phyloP scores from a whole-genome alignment of 2,329 filamentous ascomycete species.

The Xylaria multiplex region DNA sequence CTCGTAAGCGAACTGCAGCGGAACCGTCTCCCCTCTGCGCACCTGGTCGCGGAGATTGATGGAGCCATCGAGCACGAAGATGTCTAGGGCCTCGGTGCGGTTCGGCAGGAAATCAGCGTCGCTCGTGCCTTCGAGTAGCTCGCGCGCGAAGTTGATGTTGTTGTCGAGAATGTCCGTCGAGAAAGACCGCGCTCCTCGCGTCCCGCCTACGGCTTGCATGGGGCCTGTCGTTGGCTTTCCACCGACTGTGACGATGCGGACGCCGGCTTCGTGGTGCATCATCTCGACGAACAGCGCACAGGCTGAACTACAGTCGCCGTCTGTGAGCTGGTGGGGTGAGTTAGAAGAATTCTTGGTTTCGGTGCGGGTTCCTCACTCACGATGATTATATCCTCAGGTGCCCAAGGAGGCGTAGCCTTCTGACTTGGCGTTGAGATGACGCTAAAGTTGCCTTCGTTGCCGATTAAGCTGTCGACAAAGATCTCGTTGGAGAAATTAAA shows the following conservation, averaged over 20 bases:
- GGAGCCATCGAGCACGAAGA: slow-evolving; percentile 25
- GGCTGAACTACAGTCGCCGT: slow-evolving; percentile 48
- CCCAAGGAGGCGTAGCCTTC: too few species aligned
- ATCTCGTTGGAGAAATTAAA: background rate
- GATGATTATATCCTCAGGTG: slow-evolving; percentile 32
- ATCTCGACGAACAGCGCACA: slow-evolving; percentile 49
- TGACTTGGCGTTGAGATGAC: too few species aligned
- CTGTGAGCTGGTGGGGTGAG: slow-evolving; percentile 37
- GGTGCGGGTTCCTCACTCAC: background rate
- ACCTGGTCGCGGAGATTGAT: slow-evolving; percentile 46
- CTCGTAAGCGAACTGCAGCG: slow-evolving; percentile 68
- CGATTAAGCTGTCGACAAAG: too few species aligned
- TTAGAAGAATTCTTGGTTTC: slow-evolving; percentile 2
- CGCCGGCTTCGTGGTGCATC: slow-evolving; percentile 46
- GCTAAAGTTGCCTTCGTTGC: too few species aligned
- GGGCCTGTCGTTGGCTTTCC: slow-evolving; percentile 64
- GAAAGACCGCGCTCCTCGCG: slow-evolving; percentile 61
- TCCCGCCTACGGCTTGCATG: slow-evolving; percentile 74
- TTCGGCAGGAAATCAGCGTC: slow-evolving; percentile 31
- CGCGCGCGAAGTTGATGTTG: slow-evolving; percentile 27
- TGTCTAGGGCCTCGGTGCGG: slow-evolving; percentile 28
- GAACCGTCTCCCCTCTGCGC: slow-evolving; percentile 42
- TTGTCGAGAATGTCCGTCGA: slow-evolving; percentile 36
- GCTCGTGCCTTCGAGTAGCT: slow-evolving; percentile 10
- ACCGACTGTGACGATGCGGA: slow-evolving; percentile 54